phyloP scores from a whole-genome alignment of 2,329 filamentous ascomycete genomes.

The Trichoderma gracile region DNA sequence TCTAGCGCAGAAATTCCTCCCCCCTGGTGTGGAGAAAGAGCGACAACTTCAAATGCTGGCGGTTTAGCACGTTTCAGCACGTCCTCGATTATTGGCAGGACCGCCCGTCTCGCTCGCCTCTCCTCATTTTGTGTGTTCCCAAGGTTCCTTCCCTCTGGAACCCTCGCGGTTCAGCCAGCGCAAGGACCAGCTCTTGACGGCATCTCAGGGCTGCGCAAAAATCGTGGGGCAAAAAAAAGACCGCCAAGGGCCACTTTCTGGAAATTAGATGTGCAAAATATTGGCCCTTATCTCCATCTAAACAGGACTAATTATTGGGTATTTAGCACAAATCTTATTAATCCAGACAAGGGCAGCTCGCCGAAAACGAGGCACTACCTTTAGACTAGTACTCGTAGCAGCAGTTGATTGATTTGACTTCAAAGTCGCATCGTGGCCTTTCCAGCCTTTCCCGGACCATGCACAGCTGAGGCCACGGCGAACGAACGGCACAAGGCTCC shows the following conservation, averaged over 20 bases:
- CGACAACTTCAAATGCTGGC: neutral
- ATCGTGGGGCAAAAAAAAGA: conserved; percentile 10
- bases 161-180: conserved; percentile 15
- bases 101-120: conserved; percentile 2
- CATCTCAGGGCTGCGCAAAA: conserved; percentile 7
- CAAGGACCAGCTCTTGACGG: conserved; percentile 7
- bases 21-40: neutral
- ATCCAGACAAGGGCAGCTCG: no score
- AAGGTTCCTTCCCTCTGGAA: no score
- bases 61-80: conserved; percentile 23
- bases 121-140: no score
- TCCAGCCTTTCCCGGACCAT: no score
- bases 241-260: conserved; percentile 9
- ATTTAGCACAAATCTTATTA: neutral
- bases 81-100: conserved; percentile 13
- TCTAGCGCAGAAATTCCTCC: conserved; percentile 21
- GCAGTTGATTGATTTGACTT: no score
- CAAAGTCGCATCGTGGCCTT: no score
- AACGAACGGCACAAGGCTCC: no score
- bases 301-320: neutral
- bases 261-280: conserved; percentile 19
- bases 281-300: neutral
- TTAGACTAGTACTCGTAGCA: no score
- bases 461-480: no score
- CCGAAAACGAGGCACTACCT: no score